Base-by-base conservation (phyloP, 2,329 filamentous ascomycete species). In the Hymenoscyphus infarciens region DNA sequence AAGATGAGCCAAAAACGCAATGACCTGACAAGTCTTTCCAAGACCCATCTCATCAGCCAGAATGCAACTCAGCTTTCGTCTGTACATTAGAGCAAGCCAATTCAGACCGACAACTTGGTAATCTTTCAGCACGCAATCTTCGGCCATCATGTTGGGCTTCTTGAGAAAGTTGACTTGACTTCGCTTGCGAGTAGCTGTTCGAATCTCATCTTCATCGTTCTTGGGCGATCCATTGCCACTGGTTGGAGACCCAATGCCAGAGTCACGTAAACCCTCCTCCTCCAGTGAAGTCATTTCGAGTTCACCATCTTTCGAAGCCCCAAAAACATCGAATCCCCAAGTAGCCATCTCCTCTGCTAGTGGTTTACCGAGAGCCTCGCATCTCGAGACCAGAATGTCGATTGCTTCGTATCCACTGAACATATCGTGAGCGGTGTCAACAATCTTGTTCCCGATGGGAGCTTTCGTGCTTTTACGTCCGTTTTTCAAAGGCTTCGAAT, bases 31-130 rank as follows among this genome's bases (percentile, higher is more conserved):
- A 0, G 95, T 99, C 80, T 99, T 99, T 55, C 95, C 95, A 49
- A 94, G 80, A 59, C 91, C 95, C 95, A 99, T 99, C 74, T 99
- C 95, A 74, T 99, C 95, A 1, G 95, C 95, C 19, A 99, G 81
- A 62, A 99, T 98, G 66, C 92, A 94, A 55, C 91, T 94, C 59
- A 96, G 83, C 31, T 87, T 82, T 63, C 90, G 87, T 59, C 87
- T 82, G 77, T 92, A 96, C 15, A 99, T 82, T 55, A 98, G 78
- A 61, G 88, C 87, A 72, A 99, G 83, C 95, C 95, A 99, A 73
- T 98, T 98, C 59, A 99, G 83, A 3, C 95, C 95, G 33, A 96
- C 92, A 22, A 98, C 79, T 74, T 99, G 95, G 72, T 97, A 98
- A 39, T 95, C 88, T 74, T 98, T 97, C 80, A 99, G 87, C 45